Base-by-base conservation (phyloP, 495 filamentous ascomycete genomes). In the Penicillium subrubescens region DNA sequence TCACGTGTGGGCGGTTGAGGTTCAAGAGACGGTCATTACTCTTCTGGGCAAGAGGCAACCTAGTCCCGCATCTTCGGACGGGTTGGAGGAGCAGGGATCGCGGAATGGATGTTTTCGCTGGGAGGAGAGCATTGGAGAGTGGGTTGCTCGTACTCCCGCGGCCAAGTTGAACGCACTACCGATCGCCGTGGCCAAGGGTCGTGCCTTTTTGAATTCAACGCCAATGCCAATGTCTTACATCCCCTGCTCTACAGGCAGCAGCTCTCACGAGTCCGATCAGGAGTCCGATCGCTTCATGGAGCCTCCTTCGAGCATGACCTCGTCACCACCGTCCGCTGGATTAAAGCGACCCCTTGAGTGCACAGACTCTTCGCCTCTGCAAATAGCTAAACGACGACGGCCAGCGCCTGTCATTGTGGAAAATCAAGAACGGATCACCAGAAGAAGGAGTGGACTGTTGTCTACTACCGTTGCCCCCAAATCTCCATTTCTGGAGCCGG, bases 121-220 rank as follows among this genome's bases (percentile, higher is more conserved):
- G 83, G 84, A 86, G 66, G 82, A 85, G 59, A 80, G 80, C 46
- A 84, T 86, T 67, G 80, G 78, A 37, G 83, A 86, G 61, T 86
- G 83, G 83, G 77, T 86, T 51, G 78, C 75, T 48, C 77, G 75
- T 39, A 84, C 81, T 17, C 83, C 83, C 7, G 73, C 67, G 33
- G 19, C 61, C 35, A 78, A 75, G 58, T 12, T 60, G 21, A 67
- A 67, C 53, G 50, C 64, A 0, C 35, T n/a, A 5, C 56, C 57
- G 19, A 63, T 25, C n/a, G 39, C 56, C 37, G n/a, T 48, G 8
- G 7, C 55, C 29, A 69, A 52, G 66, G 54, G 62, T 48, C 60
- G 66, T 25, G 23, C 34, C 37, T 65, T 54, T 12, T 61, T 60
- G 50, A 51, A 57, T 17, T 29, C 62, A 53, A 69, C 50, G 37